Evolutionary conservation across 306 rosid species (phyloP).

Genomic region (Glycine latifolia): DNA sequence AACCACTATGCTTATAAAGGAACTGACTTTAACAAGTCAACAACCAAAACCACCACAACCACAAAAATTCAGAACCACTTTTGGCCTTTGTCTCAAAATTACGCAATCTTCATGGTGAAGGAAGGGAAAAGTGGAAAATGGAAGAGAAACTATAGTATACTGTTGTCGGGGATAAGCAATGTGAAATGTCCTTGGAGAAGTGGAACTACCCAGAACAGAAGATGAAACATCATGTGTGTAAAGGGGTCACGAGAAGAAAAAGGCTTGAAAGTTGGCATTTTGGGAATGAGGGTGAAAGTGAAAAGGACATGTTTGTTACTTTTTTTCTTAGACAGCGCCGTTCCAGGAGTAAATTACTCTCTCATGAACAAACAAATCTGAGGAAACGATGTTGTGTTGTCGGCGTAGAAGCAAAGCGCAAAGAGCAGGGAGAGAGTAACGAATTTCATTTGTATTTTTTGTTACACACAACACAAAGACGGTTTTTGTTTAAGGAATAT

Average conservation of each 20-base stretch:
- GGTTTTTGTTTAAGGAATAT: neutral
- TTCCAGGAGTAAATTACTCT: neutral
- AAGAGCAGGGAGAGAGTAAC: neutral
- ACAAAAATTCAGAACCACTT: conserved; percentile 35
- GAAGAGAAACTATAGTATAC: neutral
- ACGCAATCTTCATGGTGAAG: neutral
- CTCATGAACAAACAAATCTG: neutral
- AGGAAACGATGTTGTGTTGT: neutral
- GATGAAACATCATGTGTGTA: no score
- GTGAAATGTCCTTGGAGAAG: neutral
- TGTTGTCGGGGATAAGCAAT: neutral
- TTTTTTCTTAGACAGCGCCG: neutral
- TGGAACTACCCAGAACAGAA: no score
- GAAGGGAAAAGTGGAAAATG: neutral
- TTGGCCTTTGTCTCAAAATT: conserved; percentile 29
- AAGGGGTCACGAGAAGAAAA: conserved; percentile 14
- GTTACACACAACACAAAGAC: neutral
- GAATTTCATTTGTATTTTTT: neutral
- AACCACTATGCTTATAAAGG: neutral
- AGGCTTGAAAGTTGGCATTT: neutral
- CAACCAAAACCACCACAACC: conserved; percentile 38
- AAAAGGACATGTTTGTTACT: neutral
- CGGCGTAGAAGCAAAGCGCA: neutral
- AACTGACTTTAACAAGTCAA: conserved; percentile 11
- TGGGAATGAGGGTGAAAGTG: neutral